Conservation (phyloP, 805 yeast genomes). For the Zygosaccharomyces gambellarensis region DNA sequence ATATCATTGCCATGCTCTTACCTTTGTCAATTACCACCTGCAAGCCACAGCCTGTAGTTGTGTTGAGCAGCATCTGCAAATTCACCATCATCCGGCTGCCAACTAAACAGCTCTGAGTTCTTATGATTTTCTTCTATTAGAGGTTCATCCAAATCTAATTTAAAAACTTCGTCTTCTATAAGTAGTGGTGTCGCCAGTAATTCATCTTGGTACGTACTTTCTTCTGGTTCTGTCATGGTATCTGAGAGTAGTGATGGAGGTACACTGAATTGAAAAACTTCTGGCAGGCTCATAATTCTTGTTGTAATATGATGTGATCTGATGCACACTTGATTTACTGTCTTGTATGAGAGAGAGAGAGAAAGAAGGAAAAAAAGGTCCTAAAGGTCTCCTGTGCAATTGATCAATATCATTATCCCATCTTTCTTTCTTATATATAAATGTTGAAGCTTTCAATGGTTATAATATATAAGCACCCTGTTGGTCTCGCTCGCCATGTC, state of each 20-base stretch:
- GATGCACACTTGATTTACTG: not conserved
- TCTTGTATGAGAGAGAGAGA: no score
- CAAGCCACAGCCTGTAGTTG: conserved; percentile 31
- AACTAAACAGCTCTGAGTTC: conserved; percentile 3
- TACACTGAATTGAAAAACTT: conserved; percentile 4
- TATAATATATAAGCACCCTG: conserved; percentile 1
- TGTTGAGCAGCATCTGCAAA: conserved; percentile 30
- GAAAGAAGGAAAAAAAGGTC: no score
- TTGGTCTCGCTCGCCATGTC: conserved; percentile 5
- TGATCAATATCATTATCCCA: not conserved
- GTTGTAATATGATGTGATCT: not conserved
- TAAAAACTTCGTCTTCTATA: conserved; percentile 12
- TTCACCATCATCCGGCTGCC: conserved; percentile 13
- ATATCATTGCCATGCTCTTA: not conserved
- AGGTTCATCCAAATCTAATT: conserved; percentile 12
- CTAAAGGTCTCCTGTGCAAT: no score
- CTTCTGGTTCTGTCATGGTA: conserved; percentile 7
- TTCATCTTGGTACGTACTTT: conserved; percentile 9
- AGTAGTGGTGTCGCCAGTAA: conserved; percentile 9
- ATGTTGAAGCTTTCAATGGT: not conserved
- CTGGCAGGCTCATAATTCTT: conserved; percentile 1
- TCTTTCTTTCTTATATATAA: conserved; percentile 1
- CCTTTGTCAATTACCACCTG: not conserved
- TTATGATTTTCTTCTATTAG: conserved; percentile 2
- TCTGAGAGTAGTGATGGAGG: conserved; percentile 14